Base-by-base conservation (phyloP, 768 basidiomycete species). In the Phylloporus arenicola region DNA sequence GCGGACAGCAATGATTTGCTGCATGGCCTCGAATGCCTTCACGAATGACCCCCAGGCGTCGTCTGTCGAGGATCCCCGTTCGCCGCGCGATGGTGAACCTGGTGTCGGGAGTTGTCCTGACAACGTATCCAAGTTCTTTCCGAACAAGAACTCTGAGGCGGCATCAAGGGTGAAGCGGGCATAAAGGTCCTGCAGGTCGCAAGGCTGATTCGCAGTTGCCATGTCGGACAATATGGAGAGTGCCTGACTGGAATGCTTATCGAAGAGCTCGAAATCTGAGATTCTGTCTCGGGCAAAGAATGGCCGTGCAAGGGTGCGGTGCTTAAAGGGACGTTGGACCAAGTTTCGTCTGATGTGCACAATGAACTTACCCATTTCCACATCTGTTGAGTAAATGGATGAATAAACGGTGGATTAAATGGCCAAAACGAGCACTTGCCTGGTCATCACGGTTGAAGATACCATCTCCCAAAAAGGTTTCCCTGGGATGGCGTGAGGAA, bases 371-470 rank as follows among this genome's bases (percentile, higher is more conserved):
- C 84, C 70, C 75, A 77, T 70, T 82, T 84, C 84, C 84, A 87
- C 53, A 68, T 70, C 83, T 75, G 34, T 7, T 12, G 9, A 10
- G 52, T 7, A 56, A 43, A 51, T 47, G 34, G 57, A 53, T 41
- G 52, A 16, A 17, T 5, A 45, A 52, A 12, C 25, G 16, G 31
- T 19, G 8, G 3, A 20, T 42, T 7, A n/a, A 37, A 53, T 8
- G 24, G 44, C 19, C 14, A 16, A 39, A 22, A 43, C 22, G 16
- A 38, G 17, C 41, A 54, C 72, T 67, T 61, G 81, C 82, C 67
- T 82, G 79, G 57, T 84, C 86, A 63, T 87, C 86, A 14, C 85
- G 76, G 55, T 87, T 87, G 65, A 89, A 89, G 34, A 89, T 87
- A 2, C 86, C 85, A 54, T 78, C 72, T 4, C 87, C 87, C n/a